These are phyloP conservation scores for Solanum tarijense DNA, from an alignment of 257 asterid genomes.

Conservation along the genomic window DNA sequence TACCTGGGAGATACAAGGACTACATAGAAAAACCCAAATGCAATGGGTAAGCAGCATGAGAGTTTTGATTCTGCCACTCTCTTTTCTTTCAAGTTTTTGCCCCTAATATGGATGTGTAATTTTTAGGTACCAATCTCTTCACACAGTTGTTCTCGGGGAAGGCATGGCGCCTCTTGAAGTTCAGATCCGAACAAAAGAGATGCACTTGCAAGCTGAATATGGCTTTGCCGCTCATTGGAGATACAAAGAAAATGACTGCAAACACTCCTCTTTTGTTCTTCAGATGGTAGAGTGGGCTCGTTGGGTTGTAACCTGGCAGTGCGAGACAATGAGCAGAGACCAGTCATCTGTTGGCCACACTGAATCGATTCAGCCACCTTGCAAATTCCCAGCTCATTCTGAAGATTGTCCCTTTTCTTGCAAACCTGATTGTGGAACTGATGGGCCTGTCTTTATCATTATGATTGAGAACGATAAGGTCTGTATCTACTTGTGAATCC, in stretches of 20 bases:
- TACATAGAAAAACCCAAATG: constrained; percentile 66
- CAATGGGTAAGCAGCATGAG: constrained; percentile 53
- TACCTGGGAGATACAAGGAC: constrained; percentile 89
- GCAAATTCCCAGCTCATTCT: constrained; percentile 78
- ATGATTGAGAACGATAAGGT: constrained; percentile 95
- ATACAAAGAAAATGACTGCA: constrained; percentile 86
- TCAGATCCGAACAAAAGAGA: constrained; percentile 89
- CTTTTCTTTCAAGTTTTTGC: neutral
- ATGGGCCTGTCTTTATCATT: constrained; percentile 76
- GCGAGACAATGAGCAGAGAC: constrained; percentile 71
- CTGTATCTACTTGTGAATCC: neutral
- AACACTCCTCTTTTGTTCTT: constrained; percentile 65
- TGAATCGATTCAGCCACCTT: constrained; percentile 50
- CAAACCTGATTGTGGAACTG: constrained; percentile 53
- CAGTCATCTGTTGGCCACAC: constrained; percentile 29
- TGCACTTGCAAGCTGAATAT: constrained; percentile 97
- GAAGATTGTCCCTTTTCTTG: constrained; percentile 71
- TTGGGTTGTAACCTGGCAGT: constrained; percentile 95
- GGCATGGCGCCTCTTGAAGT: constrained; percentile 83
- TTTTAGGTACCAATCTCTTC: constrained; percentile 84
- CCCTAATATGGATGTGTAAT: constrained; percentile 2
- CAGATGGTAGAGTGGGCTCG: constrained; percentile 99
- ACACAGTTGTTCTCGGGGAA: constrained; percentile 69
- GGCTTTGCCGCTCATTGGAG: constrained; percentile 99
- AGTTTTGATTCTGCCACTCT: neutral